Evolutionary conservation across 306 rosid species (phyloP), one percentile per base, ranked within the genome.

Genomic region (Sindora glabra): DNA sequence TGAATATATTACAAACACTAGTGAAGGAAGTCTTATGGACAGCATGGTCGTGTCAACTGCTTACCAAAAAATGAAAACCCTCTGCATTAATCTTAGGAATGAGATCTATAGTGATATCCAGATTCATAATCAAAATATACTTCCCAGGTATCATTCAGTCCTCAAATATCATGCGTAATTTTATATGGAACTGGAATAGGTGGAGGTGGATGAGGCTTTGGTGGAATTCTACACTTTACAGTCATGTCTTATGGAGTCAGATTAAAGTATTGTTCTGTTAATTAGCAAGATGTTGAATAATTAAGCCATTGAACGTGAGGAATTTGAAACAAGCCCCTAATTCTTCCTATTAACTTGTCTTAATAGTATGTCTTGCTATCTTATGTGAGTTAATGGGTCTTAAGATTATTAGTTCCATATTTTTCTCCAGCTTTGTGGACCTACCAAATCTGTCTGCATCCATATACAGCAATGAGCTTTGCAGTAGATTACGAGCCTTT

Each of bases 361-460:
- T 34, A n/a, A 15, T 53, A 15, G 54, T 54, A 68, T 65, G 38
- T 70, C 56, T 64, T 33, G 21, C 62, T 69, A 56, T n/a, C 49
- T 59, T 25, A 40, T 48, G 57, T 24, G 8, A 41, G 45, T 52
- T 50, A 47, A 38, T 16, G 39, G 73, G 37, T 70, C 61, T 67
- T 74, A 70, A 76, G 52, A 33, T 51, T 52, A 26, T 40, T 27
- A 12, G 24, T 40, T 62, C 55, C 12, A 29, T 64, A 22, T 74
- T 70, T 41, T 56, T 65, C 19, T 37, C 33, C 95, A 94, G 99
- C 72, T 89, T 86, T 69, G 63, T 94, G 73, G 99, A 94, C 80
- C 94, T 94, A 17, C 97, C 99, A 71, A 87, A 84, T 80, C 89
- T 94, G 32, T 84, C 90, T 56, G 74, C 99, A 64, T 84, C 97